Evolutionary conservation across 495 filamentous ascomycete species (phyloP), one percentile per base, ranked within the genome.

Genomic region (Peziza echinospora): DNA sequence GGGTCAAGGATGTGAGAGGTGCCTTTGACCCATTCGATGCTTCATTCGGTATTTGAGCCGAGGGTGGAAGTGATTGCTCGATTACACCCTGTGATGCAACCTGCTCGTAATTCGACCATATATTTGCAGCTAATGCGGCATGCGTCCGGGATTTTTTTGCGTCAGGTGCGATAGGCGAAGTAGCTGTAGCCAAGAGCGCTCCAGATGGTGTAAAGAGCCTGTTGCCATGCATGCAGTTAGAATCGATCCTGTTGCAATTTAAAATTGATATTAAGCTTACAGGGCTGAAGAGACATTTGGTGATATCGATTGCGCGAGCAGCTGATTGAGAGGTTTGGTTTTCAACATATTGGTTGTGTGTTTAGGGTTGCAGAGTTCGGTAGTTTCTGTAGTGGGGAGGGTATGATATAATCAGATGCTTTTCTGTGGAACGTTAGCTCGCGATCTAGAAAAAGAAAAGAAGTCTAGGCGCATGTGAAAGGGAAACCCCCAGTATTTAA

Each of bases 121-220:
- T 59, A 30, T 51, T 59, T 17, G 57, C 57, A 13, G 57, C 57
- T 23, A 59, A 52, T 9, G 57, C 57, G 13, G 57, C 58, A 44
- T 59, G 54, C n/a, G 57, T 59, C 39, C 57, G 47, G 6, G 57
- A 52, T 41, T 59, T 59, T 41, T 51, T 59, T 19, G 57, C 57
- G n/a, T 55, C 56, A 19, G 56, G 49, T 11, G 57, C 49, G 3
- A 48, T 54, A 1, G 56, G 57, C 13, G 57, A 59, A 22, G 56
- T 59, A n/a, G 52, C 57, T 22, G 57, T 59, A 24, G 57, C 57
- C 17, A 59, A 44, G 17, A 59, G 56, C 17, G 57, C 52, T 44
- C 57, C 57, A 8, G 57, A 56, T 13, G 56, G 56, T 0, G 57
- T 59, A 26, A 59, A 53, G 37, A 59, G 50, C 21, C 56, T 59